A percentile compares a stretch with the other conserved stretches of the same genome.
Evolutionary conservation across 2,329 filamentous ascomycete species (phyloP).

Genomic region (Colletotrichum sp.): DNA sequence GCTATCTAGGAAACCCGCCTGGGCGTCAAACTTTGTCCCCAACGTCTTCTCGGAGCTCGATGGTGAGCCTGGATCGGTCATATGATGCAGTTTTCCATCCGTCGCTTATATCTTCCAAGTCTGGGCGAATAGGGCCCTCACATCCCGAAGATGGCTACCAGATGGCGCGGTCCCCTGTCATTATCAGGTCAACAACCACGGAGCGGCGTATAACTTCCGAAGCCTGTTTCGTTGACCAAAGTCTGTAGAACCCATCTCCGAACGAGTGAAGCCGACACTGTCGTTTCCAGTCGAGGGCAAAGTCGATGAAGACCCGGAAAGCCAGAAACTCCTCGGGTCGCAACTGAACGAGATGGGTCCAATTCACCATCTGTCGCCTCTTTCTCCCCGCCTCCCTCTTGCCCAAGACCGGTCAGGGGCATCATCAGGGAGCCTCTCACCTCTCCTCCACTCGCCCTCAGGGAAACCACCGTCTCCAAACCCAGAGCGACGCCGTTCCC

Average conservation of each 20-base stretch:
- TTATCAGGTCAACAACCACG: not conserved
- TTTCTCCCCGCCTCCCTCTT: constrained; percentile 47
- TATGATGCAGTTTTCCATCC: not conserved
- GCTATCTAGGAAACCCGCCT: not conserved
- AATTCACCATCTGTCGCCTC: constrained; percentile 34
- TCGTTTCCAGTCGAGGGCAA: not conserved
- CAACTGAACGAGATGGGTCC: not conserved
- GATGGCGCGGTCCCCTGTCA: not conserved
- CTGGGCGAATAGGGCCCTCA: not conserved
- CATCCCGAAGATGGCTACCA: not conserved
- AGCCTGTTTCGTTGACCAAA: not conserved
- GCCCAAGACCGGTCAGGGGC: constrained; percentile 38
- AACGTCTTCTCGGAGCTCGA: not conserved
- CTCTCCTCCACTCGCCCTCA: constrained; percentile 70
- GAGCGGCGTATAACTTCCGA: not conserved
- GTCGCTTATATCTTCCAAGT: not conserved
- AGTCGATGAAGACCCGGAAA: not conserved
- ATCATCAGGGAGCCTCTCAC: constrained; percentile 65
- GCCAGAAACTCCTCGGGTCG: not conserved
- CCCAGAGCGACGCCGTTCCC: constrained; percentile 41
- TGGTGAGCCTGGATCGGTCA: not conserved
- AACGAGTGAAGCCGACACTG: not conserved
- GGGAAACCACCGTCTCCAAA: constrained; percentile 42
- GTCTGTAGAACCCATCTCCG: not conserved
- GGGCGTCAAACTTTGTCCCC: not conserved